Percentiles rank a stretch among this genome's conserved stretches.
phyloP scores from a whole-genome alignment of 345 rosid species.

The Carallia pectinifolia region DNA sequence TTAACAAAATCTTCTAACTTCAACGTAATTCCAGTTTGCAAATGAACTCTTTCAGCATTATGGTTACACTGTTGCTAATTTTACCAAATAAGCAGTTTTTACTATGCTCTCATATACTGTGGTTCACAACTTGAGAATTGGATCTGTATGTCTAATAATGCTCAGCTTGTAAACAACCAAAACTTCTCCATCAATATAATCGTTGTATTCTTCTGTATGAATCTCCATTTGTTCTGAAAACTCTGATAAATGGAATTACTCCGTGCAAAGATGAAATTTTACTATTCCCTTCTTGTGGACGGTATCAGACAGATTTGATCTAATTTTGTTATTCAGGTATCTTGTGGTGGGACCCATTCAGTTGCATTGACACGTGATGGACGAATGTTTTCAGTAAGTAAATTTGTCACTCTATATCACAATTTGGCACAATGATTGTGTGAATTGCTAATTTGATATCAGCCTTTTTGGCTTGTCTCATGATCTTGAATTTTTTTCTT shows the following conservation, averaged over 20 bases:
- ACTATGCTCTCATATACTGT: not conserved
- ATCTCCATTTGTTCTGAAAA: not conserved
- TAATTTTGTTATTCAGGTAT: slow-evolving; percentile 50
- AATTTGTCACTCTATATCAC: not conserved
- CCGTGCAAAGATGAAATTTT: not conserved
- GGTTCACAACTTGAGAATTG: not conserved
- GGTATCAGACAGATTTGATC: slow-evolving; percentile 1
- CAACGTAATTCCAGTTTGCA: not conserved
- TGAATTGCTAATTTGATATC: not conserved
- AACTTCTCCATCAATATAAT: not conserved
- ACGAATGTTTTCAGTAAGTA: slow-evolving; percentile 82
- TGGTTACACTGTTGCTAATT: not conserved
- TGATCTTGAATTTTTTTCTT: too few relatives aligned
- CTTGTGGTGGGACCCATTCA: slow-evolving; percentile 99
- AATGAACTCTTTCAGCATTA: not conserved
- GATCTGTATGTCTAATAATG: not conserved
- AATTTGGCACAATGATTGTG: not conserved
- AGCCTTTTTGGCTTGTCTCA: not conserved
- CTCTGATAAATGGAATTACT: not conserved
- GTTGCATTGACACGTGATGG: slow-evolving; percentile 91
- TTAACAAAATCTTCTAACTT: not conserved
- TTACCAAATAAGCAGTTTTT: not conserved
- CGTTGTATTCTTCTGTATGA: not conserved
- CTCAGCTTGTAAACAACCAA: not conserved
- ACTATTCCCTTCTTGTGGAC: not conserved